Evolutionary conservation across 805 yeast genomes (phyloP), one percentile per base, ranked within the genome.

Genomic region (Ogataea ramenticola): DNA sequence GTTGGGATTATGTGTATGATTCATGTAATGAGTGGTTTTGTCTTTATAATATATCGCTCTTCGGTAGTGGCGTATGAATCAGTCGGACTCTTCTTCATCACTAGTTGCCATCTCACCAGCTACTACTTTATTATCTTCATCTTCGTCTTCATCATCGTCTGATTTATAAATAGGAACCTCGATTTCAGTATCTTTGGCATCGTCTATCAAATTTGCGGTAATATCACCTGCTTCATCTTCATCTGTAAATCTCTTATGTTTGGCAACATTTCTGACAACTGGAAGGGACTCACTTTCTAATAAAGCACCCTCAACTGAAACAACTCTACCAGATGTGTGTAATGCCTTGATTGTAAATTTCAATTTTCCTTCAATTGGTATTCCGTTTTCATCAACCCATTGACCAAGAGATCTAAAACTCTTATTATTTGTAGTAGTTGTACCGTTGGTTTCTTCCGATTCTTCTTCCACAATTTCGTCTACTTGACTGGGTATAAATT

Each of bases 291-390:
- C 81, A 43, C 63, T 62, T 49, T 77, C 58, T 22, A 84, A 62
- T 47, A 90, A 69, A 1, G 96, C 82, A n/a, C 98, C 98, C 48
- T 89, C 95, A 14, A 91, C 74, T 10, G 95, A 82, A 15, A 90
- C 80, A 44, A 87, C 82, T 62, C 80, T 83, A 9, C 96, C 95
- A 6, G 90, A 76, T 14, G 82, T 77, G 64, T 77, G 82, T 43
- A 91, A 71, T 24, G 80, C 71, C 58, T 82, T 85, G 36, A 91
- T 78, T 2, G 80, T 78, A 62, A 93, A 89, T 52, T 71, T 72
- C 41, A 91, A 63, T 62, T 87, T 88, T 4, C 96, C 97, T 51
- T 85, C 96, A 17, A 93, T 70, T 43, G 82, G 79, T 37, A 74
- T 69, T 14, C 83, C 95, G 45, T 77, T 69, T 36, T 71, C 84